Evolutionary conservation across 140 eudicot species (phyloP).

Genomic region (Ambrosia hybrid): DNA sequence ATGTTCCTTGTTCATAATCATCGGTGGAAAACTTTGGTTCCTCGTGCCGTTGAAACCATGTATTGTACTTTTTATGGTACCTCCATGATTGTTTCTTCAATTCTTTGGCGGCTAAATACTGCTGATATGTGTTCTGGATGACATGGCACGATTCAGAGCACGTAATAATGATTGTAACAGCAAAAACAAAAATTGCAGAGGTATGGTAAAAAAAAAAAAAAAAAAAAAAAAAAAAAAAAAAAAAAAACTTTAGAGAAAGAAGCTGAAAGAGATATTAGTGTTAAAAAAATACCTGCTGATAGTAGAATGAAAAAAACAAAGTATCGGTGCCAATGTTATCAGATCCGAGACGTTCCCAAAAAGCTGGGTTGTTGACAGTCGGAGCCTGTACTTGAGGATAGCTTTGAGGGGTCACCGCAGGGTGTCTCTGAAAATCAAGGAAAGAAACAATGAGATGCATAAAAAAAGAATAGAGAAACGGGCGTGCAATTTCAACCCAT

Average conservation of each 20-base stretch:
- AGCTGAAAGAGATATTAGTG: no score
- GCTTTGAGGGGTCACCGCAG: conserved; percentile 87
- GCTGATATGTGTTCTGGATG: conserved; percentile 88
- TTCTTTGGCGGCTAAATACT: conserved; percentile 93
- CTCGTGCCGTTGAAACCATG: conserved; percentile 97
- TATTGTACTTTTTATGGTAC: conserved; percentile 85
- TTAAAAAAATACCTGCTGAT: conserved; percentile 63
- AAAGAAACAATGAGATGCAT: background rate
- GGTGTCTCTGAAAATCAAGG: conserved; percentile 68
- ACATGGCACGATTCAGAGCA: conserved; percentile 21
- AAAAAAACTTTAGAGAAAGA: no score
- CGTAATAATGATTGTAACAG: conserved; percentile 7
- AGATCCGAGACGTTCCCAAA: conserved; percentile 94
- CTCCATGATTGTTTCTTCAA: conserved; percentile 98
- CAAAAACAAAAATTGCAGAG: background rate
- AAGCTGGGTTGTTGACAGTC: conserved; percentile 87
- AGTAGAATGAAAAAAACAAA: conserved; percentile 89
- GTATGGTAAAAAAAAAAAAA: no score
- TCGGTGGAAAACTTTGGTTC: conserved; percentile 94
- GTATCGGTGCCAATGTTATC: conserved; percentile 87
- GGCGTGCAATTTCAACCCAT: no score
- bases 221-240: no score
- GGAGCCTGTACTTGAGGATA: conserved; percentile 99
- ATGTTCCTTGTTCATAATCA: conserved; percentile 94
- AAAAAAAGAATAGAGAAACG: background rate